Percentiles rank a stretch among this genome's conserved stretches.
Evolutionary conservation across 2,329 filamentous ascomycete species (phyloP).

Genomic region (Lachnellula occidentalis): DNA sequence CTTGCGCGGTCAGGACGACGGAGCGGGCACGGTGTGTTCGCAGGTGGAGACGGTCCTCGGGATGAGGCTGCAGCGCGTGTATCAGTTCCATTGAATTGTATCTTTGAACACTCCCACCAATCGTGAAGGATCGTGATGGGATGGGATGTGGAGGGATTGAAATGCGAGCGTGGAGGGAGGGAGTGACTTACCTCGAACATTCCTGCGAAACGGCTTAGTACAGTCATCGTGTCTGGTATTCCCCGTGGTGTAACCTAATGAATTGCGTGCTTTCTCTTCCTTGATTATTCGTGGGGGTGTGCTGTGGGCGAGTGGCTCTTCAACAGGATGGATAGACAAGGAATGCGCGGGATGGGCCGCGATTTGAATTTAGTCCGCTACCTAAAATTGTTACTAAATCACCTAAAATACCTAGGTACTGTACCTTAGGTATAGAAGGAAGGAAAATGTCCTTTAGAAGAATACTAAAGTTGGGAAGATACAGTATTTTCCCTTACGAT

Average conservation of each 20-base stretch:
- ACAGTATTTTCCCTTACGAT: too few species aligned
- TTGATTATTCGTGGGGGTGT: not conserved
- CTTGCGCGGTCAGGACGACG: conserved; percentile 72
- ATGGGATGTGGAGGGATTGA: not conserved
- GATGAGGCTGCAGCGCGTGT: conserved; percentile 47
- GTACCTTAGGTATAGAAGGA: too few species aligned
- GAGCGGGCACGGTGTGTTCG: conserved; percentile 80
- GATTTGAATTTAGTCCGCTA: too few species aligned
- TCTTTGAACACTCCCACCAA: not conserved
- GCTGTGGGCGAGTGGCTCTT: too few species aligned
- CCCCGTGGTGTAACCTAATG: not conserved
- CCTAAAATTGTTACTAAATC: too few species aligned
- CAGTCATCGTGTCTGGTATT: not conserved
- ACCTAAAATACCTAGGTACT: too few species aligned
- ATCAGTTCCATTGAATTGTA: conserved; percentile 8
- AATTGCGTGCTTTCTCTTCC: not conserved
- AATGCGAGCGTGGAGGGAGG: not conserved
- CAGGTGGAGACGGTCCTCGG: conserved; percentile 69
- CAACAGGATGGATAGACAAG: too few species aligned
- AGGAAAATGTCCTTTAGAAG: too few species aligned
- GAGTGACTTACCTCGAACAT: conserved; percentile 24
- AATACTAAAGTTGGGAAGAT: too few species aligned
- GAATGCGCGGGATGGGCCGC: too few species aligned
- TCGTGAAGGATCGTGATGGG: not conserved
- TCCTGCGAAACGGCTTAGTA: not conserved